Evolutionary conservation across 2,329 filamentous ascomycete species (phyloP), one percentile per base, ranked within the genome.

Genomic region (Clarireedia monteithiana): DNA sequence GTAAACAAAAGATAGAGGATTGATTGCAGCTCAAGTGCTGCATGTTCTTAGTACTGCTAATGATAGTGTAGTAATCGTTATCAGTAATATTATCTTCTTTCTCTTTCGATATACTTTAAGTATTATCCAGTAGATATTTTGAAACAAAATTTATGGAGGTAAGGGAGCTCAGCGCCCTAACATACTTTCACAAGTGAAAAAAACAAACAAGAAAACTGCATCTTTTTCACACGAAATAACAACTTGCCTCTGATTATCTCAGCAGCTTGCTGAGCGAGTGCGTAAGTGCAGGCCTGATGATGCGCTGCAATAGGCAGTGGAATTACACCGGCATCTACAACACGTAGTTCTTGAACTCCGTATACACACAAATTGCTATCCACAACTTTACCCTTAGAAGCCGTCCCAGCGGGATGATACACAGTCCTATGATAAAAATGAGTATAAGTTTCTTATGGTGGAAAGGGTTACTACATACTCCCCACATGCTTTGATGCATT

Each of bases 261-360:
- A 50, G 27, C 27, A 17, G 38, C 39, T 27, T 55, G 46, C 9
- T 45, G 46, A n/a, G 53, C 38, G 6, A 49, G 38, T n/a, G 17
- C 27, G 14, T 45, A 55, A 23, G 15, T 42, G 17, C n/a, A 40
- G 15, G 39, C 52, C 26, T 49, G 38, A 24, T 49, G 45, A 24
- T 45, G 20, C 3, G 46, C 46, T 15, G 47, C 17, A 39, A 55
- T 50, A 12, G 39, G 40, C 3, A 46, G 6, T 2, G 39, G 12
- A 20, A 50, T 45, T 4, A 55, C n/a, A 42, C 46, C 38, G 20
- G 38, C 47, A 55, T 55, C 17, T 20, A 55, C 38, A 4, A 44
- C 39, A 26, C 15, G 14, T 27, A 55, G n/a, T 44, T 27, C 20
- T 20, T 39, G 10, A 1, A 39, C 53, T 15, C 20, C 47, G 14